Base-by-base conservation (phyloP, 1,139 yeast species). In the Blastobotrys raffinosifermentans region DNA sequence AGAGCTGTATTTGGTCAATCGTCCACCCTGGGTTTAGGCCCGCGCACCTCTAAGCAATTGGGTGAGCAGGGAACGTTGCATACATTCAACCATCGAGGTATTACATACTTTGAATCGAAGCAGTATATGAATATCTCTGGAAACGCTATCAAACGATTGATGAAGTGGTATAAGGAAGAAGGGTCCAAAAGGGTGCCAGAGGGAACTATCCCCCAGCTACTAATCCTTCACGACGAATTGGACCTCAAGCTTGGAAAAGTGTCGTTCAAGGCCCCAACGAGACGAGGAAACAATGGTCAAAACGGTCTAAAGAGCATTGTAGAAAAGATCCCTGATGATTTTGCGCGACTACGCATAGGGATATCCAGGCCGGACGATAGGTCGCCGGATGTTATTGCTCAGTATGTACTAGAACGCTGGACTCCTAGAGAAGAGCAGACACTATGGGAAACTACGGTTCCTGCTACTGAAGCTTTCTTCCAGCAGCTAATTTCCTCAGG, bases 171-270 rank as follows among this genome's bases (percentile, higher is more conserved):
- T 32, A 44, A 53, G 15, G 55, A 34, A 38, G 41, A 43, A 45
- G 17, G 59, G 54, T 39, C 58, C 13, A 15, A 29, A 9, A 18
- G 32, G 17, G 32, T 21, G 6, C 16, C 31, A 2, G 13, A 4
- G 20, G 18, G 22, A n/a, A 13, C 22, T 29, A 19, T 18, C 22
- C 19, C 31, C 15, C 60, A 57, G 13, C 61, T 80, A 41, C 67
- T 84, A 2, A 69, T 86, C 0, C 51, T 85, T 1, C 93, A 84
- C 54, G 96, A 86, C 55, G 95, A 86, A 47, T 58, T 85, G 26
- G 80, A 77, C 43, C 55, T 78, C 9, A 72, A 72, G 1, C 48
- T 79, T 4, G 96, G 96, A 0, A 70, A 73, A 38, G 63, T 75
- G 17, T 81, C 80, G 49, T 55, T 80, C 7, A 64, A 84, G 37